These are phyloP conservation scores for Vanderwaltozyma verrucispora DNA, from an alignment of 805 yeast genomes.

Conservation along the genomic window DNA sequence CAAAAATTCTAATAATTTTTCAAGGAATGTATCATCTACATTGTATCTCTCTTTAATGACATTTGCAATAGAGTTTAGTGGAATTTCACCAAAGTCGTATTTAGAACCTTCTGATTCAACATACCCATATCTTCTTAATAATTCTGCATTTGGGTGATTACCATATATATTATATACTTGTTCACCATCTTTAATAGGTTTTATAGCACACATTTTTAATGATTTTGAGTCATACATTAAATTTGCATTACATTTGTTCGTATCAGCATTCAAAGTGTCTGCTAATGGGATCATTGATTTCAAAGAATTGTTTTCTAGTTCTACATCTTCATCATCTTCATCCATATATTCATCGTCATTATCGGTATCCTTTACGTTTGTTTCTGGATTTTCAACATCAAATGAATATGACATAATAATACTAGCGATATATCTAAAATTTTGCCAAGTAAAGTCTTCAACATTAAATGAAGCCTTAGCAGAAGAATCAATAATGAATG, in stretches of 20 bases:
- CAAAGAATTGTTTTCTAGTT: conserved; percentile 32
- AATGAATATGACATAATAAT: conserved; percentile 84
- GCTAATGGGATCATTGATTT: conserved; percentile 93
- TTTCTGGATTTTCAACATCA: conserved; percentile 49
- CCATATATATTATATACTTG: conserved; percentile 88
- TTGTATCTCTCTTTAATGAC: conserved; percentile 18
- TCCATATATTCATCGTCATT: conserved; percentile 31
- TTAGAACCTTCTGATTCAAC: conserved; percentile 66
- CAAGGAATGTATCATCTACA: conserved; percentile 18
- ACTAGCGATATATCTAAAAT: conserved; percentile 65
- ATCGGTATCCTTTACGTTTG: conserved; percentile 26
- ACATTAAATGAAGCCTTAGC: conserved; percentile 25
- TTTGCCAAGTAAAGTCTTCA: conserved; percentile 37
- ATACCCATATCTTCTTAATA: conserved; percentile 84
- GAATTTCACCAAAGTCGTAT: conserved; percentile 73
- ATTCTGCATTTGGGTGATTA: conserved; percentile 83
- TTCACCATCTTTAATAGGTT: conserved; percentile 47
- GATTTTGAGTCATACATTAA: conserved; percentile 39
- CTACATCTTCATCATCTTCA: conserved; percentile 28
- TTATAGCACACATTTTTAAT: conserved; percentile 64
- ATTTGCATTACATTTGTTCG: conserved; percentile 64
- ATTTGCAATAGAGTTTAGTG: conserved; percentile 28
- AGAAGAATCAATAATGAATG: conserved; percentile 13
- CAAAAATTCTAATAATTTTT: conserved; percentile 27
- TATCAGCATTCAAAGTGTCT: conserved; percentile 82